Evolutionary conservation across 805 yeast species (phyloP).

Genomic region (Vanderwaltozyma tropicalis): DNA sequence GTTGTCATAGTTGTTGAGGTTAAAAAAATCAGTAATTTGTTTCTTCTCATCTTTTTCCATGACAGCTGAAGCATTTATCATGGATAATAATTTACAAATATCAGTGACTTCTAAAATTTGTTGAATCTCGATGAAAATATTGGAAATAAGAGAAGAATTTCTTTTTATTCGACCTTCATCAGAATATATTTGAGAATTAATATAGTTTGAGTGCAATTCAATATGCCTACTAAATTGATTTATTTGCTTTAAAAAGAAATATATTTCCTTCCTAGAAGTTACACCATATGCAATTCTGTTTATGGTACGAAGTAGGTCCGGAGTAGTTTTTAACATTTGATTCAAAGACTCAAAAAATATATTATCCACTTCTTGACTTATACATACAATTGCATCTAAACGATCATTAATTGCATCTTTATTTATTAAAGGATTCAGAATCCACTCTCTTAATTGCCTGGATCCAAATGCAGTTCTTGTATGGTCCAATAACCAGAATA

Average conservation of each 20-base stretch:
- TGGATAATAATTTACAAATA: conserved; percentile 31
- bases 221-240: conserved; percentile 30
- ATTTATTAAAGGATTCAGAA: conserved; percentile 57
- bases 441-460: conserved; percentile 60
- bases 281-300: conserved; percentile 51
- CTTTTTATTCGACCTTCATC: conserved; percentile 8
- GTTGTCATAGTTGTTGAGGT: conserved; percentile 27
- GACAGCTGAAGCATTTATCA: conserved; percentile 46
- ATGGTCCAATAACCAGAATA: conserved; percentile 72
- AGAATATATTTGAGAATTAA: conserved; percentile 19
- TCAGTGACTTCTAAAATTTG: conserved; percentile 24
- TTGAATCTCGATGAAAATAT: conserved; percentile 32
- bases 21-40: conserved; percentile 37
- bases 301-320: conserved; percentile 52
- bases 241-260: conserved; percentile 39
- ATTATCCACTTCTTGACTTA: conserved; percentile 31
- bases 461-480: conserved; percentile 72
- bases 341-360: conserved; percentile 31
- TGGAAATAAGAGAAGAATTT: conserved; percentile 29
- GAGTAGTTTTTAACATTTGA: conserved; percentile 27
- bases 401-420: conserved; percentile 48
- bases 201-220: conserved; percentile 20
- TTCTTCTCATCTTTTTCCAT: conserved; percentile 38
- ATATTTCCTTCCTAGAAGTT: conserved; percentile 51
- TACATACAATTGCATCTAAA: conserved; percentile 46